Base-by-base conservation (phyloP, 768 basidiomycete genomes). In the Dacryopinax primogenitus region DNA sequence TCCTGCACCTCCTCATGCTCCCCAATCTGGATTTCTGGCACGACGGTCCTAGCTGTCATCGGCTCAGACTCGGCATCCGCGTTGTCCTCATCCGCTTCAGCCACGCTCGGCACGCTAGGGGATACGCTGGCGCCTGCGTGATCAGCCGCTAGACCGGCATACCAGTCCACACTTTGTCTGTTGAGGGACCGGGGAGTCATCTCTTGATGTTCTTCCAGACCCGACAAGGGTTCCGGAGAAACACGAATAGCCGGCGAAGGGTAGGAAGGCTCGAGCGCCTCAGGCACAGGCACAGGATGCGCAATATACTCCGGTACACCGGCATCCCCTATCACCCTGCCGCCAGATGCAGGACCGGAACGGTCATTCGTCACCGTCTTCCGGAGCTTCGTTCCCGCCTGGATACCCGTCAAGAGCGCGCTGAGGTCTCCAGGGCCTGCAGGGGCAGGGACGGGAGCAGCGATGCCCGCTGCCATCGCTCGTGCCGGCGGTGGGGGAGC, bases 131-230 rank as follows among this genome's bases (percentile, higher is more conserved):
- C 64, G 68, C 6, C 32, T 3, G 51, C 51, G 26, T 67, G 63
- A 76, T 95, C 86, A 37, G 87, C 88, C 13, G 94, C 92, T 13
- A 95, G 79, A 33, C 86, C 87, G 62, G 85, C 82, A 72, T 90
- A 92, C 94, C 94, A 98, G 70, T 92, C 93, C 2, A 95, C 87
- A 6, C 86, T 87, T 74, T 92, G 87, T 66, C 85, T 79, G 70
- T 87, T 82, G 64, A 75, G 80, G 34, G 80, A 76, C 36, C 72
- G 41, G 32, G 66, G 32, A 1, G 62, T 18, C 3, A 13, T 15
- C 12, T 16, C 4, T 12, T 4, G 18, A 28, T 35, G 15, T 21
- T 15, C 51, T 62, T 33, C 35, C 12, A 3, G 34, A 4, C 6
- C 34, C 66, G 65, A 62, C 28, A 26, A 11, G 0, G 64, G 65